Percentiles rank a stretch among this genome's conserved stretches.
Conservation (phyloP, 2,329 filamentous ascomycete genomes). For the Fusarium dimerum region DNA sequence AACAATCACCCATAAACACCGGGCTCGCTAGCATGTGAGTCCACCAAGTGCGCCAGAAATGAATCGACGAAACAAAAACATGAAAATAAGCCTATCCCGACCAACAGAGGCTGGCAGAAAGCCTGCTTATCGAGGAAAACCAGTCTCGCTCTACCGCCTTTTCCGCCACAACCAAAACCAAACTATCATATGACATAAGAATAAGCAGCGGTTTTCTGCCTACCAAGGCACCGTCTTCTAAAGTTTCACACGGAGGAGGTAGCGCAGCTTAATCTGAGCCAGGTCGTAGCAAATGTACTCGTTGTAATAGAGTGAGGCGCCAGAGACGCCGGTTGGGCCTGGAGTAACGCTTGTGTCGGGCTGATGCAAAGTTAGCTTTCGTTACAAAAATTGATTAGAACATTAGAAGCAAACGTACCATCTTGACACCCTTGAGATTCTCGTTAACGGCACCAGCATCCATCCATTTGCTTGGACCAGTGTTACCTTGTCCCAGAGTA, state of each 20-base stretch:
- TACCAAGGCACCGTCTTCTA: conserved; percentile 8
- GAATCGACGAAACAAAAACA: too few relatives aligned
- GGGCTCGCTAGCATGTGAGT: too few relatives aligned
- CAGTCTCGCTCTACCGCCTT: too few relatives aligned
- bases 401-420: conserved; percentile 53
- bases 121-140: too few relatives aligned
- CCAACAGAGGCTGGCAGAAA: too few relatives aligned
- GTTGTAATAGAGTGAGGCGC: conserved; percentile 63
- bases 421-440: conserved; percentile 66
- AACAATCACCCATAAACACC: too few relatives aligned
- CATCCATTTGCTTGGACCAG: conserved; percentile 70
- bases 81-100: neutral
- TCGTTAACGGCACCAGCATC: conserved; percentile 69
- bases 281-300: conserved; percentile 75
- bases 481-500: conserved; percentile 70
- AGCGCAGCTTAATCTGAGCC: conserved; percentile 68
- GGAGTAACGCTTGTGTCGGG: conserved; percentile 51
- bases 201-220: neutral
- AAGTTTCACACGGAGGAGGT: conserved; percentile 66
- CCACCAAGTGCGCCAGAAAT: too few relatives aligned
- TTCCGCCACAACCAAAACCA: too few relatives aligned
- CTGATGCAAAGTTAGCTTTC: conserved; percentile 31
- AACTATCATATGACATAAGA: neutral
- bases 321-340: conserved; percentile 46
- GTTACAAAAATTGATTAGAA: neutral